Conservation (phyloP, 108 stramenopile species). For the Epithemia pelagica region DNA sequence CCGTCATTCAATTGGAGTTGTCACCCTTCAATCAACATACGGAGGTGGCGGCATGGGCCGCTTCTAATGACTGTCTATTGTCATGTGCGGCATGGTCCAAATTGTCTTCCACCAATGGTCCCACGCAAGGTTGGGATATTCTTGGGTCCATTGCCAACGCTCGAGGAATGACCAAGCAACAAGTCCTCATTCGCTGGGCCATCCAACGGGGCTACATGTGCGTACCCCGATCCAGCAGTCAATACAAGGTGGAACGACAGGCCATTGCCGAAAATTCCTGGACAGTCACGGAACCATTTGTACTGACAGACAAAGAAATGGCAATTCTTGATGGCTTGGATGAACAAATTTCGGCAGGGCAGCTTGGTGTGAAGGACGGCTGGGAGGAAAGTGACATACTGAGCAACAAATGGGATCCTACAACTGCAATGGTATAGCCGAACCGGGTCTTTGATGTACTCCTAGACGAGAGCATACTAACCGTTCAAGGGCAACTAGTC, state of each 20-base stretch:
- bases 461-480: too few relatives aligned
- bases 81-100: conserved; percentile 69
- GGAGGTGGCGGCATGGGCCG: conserved; percentile 45
- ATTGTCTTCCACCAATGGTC: conserved; percentile 49
- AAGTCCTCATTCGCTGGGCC: conserved; percentile 70
- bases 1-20: conserved; percentile 62
- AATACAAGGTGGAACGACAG: conserved; percentile 53
- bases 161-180: conserved; percentile 72
- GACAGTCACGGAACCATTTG: conserved; percentile 38
- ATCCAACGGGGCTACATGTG: conserved; percentile 66
- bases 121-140: conserved; percentile 49
- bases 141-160: conserved; percentile 39
- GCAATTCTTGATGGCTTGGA: conserved; percentile 48
- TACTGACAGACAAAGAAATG: conserved; percentile 53
- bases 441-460: too few relatives aligned
- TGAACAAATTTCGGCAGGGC: conserved; percentile 42
- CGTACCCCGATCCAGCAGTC: conserved; percentile 54
- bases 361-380: conserved; percentile 67
- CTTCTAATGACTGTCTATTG: conserved; percentile 31
- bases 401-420: conserved; percentile 68
- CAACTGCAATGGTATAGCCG: conserved; percentile 10
- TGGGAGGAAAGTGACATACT: conserved; percentile 63
- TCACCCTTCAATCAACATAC: conserved; percentile 71
- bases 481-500: too few relatives aligned
- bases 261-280: conserved; percentile 76